These are phyloP conservation scores for Chaetomiaceae sp. DNA, from an alignment of 2,329 filamentous ascomycete genomes.

Conservation along the genomic window DNA sequence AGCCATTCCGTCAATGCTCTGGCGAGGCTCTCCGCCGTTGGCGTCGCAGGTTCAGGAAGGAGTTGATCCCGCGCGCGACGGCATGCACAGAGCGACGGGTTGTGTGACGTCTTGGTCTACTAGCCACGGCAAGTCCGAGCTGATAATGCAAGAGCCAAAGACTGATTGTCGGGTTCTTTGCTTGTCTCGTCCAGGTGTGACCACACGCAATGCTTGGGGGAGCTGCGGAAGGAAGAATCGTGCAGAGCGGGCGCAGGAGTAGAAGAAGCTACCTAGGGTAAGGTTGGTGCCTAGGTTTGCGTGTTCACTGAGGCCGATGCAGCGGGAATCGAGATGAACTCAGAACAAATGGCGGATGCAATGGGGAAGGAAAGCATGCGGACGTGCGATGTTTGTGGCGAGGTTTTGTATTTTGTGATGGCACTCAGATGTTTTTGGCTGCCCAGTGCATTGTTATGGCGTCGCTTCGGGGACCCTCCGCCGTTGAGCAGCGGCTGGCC, in stretches of 20 bases:
- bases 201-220: no score
- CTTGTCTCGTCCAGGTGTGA: no score
- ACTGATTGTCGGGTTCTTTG: no score
- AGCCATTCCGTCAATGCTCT: slow-evolving; percentile 36
- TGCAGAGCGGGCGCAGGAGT: no score
- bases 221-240: no score
- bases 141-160: no score
- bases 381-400: slow-evolving; percentile 7
- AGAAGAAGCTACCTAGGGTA: no score
- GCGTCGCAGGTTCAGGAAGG: slow-evolving; percentile 1
- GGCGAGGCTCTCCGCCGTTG: no score
- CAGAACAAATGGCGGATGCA: slow-evolving; percentile 20
- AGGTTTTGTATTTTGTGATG: slow-evolving; percentile 20
- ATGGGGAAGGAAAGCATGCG: slow-evolving; percentile 24
- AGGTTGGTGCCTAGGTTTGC: no score
- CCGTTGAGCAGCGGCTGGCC: not conserved
- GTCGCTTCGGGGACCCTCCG: slow-evolving; percentile 9
- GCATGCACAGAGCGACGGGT: not conserved
- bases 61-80: slow-evolving; percentile 1
- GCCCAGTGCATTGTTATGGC: slow-evolving; percentile 23
- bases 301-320: not conserved
- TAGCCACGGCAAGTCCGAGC: no score
- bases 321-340: slow-evolving; percentile 1
- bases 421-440: slow-evolving; percentile 16
- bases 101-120: no score